phyloP scores from a whole-genome alignment of 345 rosid genomes.

The Atalantia buxifolia region DNA sequence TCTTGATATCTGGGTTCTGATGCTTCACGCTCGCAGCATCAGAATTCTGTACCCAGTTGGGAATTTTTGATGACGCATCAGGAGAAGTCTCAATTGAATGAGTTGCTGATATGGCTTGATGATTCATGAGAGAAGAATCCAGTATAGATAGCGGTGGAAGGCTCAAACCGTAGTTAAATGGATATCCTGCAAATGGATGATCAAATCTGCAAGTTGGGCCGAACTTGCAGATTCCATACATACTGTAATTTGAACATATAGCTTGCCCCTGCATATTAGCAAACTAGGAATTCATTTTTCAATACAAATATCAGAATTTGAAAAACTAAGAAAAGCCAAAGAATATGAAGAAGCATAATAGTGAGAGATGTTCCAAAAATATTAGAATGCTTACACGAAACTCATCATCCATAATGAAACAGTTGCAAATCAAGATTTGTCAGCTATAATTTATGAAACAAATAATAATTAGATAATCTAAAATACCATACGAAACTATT shows the following conservation, averaged over 20 bases:
- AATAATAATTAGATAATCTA: background rate
- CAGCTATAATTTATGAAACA: too few species aligned
- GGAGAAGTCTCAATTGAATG: constrained; percentile 27
- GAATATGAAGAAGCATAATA: background rate
- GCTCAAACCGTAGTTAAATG: constrained; percentile 39
- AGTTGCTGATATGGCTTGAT: constrained; percentile 32
- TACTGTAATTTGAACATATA: constrained; percentile 56
- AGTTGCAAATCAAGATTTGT: background rate
- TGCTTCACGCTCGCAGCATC: constrained; percentile 25
- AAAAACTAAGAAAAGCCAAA: background rate
- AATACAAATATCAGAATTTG: background rate
- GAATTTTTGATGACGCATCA: constrained; percentile 22
- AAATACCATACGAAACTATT: background rate
- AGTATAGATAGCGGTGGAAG: constrained; percentile 35
- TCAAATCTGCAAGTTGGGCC: constrained; percentile 75
- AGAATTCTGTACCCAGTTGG: constrained; percentile 30
- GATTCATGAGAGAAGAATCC: constrained; percentile 41
- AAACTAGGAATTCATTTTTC: background rate
- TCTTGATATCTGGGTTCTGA: constrained; percentile 22
- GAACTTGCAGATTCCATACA: constrained; percentile 63
- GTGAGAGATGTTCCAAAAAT: background rate
- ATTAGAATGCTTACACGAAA: background rate
- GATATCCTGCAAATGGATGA: constrained; percentile 53
- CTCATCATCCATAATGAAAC: background rate
- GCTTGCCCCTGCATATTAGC: constrained; percentile 60